Evolutionary conservation across 108 stramenopile species (phyloP).

Genomic region (Discostella stelligeroides): DNA sequence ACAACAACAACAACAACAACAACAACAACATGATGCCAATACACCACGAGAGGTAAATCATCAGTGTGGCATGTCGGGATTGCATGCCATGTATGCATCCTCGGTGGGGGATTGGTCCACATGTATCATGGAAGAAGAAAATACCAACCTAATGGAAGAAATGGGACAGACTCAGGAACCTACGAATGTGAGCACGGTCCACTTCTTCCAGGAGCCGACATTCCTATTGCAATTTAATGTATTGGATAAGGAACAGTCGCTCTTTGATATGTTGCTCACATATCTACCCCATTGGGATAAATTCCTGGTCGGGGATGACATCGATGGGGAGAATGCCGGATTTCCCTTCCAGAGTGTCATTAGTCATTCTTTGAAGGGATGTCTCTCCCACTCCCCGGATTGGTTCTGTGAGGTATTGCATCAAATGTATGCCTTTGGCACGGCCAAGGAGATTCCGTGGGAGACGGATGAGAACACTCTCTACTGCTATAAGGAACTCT

Average conservation of each 20-base stretch:
- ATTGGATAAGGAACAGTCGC: constrained; percentile 28
- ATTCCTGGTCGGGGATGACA: neutral
- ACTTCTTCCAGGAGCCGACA: constrained; percentile 42
- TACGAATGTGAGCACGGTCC: constrained; percentile 23
- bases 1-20: too few species aligned
- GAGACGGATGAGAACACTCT: constrained; percentile 34
- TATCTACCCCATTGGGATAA: constrained; percentile 39
- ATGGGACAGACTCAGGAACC: constrained; percentile 38
- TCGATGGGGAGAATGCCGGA: neutral
- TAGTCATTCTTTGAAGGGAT: constrained; percentile 36
- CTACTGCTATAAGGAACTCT: constrained; percentile 38
- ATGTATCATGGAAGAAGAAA: constrained; percentile 31
- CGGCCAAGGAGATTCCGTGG: constrained; percentile 40
- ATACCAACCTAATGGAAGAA: constrained; percentile 24
- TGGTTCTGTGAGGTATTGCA: constrained; percentile 46
- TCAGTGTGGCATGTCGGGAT: constrained; percentile 41
- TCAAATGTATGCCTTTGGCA: constrained; percentile 50
- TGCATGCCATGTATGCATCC: constrained; percentile 46
- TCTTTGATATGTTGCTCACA: constrained; percentile 44
- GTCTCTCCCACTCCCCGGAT: constrained; percentile 31
- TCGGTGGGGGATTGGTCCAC: constrained; percentile 43
- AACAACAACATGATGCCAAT: too few species aligned
- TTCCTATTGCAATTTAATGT: constrained; percentile 42
- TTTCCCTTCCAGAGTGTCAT: constrained; percentile 42
- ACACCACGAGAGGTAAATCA: too few species aligned